These are phyloP conservation scores for Leccinellum albellum DNA, from an alignment of 768 basidiomycete genomes.

Conservation along the genomic window DNA sequence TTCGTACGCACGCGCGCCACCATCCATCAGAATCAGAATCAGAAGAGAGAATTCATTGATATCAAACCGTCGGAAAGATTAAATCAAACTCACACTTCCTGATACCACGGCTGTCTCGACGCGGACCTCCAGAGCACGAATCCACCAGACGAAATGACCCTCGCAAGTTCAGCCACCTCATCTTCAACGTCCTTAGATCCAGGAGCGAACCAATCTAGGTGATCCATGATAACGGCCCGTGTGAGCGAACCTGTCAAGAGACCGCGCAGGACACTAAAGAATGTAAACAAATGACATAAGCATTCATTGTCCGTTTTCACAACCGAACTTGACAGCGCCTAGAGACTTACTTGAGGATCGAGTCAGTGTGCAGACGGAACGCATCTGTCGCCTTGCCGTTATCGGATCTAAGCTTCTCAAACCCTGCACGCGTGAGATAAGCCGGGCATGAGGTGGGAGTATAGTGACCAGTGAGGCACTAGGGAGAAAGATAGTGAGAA, in stretches of 20 bases:
- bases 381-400: conserved; percentile 43
- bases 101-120: conserved; percentile 64
- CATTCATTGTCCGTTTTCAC: neutral
- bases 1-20: neutral
- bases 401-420: conserved; percentile 49
- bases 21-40: neutral
- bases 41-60: neutral
- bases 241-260: conserved; percentile 49
- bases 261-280: conserved; percentile 40
- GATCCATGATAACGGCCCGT: conserved; percentile 69
- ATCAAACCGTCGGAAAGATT: neutral
- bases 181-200: conserved; percentile 45
- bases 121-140: conserved; percentile 66
- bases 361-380: conserved; percentile 71
- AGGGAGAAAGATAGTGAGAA: conserved; percentile 11
- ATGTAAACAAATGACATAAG: neutral
- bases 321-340: conserved; percentile 11
- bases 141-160: conserved; percentile 57
- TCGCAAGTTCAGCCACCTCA: conserved; percentile 51
- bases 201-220: conserved; percentile 57
- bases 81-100: conserved; percentile 36
- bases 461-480: conserved; percentile 49
- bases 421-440: conserved; percentile 62
- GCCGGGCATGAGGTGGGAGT: conserved; percentile 56
- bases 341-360: conserved; percentile 52